Base-by-base conservation (phyloP, 768 basidiomycete genomes). In the Suillus cothurnatus region DNA sequence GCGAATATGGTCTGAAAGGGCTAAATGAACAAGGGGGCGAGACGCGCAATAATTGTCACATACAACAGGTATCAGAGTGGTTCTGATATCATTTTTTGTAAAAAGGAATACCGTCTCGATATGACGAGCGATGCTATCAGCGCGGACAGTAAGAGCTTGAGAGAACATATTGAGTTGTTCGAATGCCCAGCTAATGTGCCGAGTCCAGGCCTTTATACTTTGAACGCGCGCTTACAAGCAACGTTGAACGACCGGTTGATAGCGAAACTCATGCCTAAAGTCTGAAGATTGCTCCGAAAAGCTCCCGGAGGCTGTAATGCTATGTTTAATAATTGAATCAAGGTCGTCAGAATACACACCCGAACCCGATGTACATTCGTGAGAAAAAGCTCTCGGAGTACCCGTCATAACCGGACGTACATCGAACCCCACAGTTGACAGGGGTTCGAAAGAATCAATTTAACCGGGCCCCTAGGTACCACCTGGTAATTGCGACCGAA, bases 1-100 rank as follows among this genome's bases (percentile, higher is more conserved):
- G 77, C 75, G 52, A 79, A 77, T 28, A 78, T 43, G 12, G 72
- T 77, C 79, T 80, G 28, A 59, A 62, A 64, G 5, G 21, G 17
- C 17, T 5, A 8, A 17, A 14, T 43, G 28, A 32, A 53, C 41
- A 59, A 34, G 32, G 58, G 14, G 2, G 12, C 12, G 23, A 15
- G 21, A 23, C 0, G 36, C 7, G 38, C 1, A 26, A 62, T 32
- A 32, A 7, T 14, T 21, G n/a, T 60, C 32, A 61, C 71, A 15
- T 34, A 74, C 71, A 38, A 68, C 64, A 0, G 72, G 72, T 36
- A 74, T 43, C 38, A 72, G 61, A 57, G 65, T 64, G 8, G 61
- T 68, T 41, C 43, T 31, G 56, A 72, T 62, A 43, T 72, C 72
- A 23, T 69, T 61, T 62, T 68, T 68, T 39, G 71, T 73, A 15